A percentile compares a stretch with the other conserved stretches of the same genome.
Evolutionary conservation across 108 stramenopile species (phyloP).

Genomic region (Cyclotella cryptica): DNA sequence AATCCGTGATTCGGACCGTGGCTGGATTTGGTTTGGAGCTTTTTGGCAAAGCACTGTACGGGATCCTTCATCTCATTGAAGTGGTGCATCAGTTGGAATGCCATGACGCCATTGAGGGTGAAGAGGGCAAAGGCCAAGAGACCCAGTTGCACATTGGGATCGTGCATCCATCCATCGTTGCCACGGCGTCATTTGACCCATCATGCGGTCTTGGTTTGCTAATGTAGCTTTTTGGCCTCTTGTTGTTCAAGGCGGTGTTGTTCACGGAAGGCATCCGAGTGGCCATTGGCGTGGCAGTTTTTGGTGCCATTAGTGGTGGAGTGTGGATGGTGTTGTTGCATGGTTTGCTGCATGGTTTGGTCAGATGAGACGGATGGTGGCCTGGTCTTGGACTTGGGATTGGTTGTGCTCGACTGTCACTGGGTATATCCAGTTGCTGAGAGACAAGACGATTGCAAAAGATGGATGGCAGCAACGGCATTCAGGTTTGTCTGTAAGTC

Average conservation of each 20-base stretch:
- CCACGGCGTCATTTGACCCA: not conserved
- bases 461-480: no score
- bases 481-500: no score
- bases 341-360: conserved; percentile 40
- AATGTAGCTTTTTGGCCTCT: conserved; percentile 37
- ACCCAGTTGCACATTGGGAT: conserved; percentile 15
- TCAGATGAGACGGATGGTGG: no score
- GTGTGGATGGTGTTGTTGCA: no score
- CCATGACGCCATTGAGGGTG: conserved; percentile 17
- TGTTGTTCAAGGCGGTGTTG: conserved; percentile 50
- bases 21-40: conserved; percentile 9
- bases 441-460: no score
- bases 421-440: no score
- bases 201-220: not conserved
- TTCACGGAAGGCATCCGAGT: conserved; percentile 29
- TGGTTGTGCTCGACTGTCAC: no score
- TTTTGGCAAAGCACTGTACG: conserved; percentile 12
- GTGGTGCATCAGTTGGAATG: conserved; percentile 17
- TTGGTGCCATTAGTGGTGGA: conserved; percentile 16
- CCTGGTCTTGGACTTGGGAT: no score
- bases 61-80: not conserved
- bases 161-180: not conserved
- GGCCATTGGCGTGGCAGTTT: conserved; percentile 4
- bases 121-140: conserved; percentile 34
- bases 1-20: conserved; percentile 8